Evolutionary conservation across 108 stramenopile species (phyloP), one percentile per base, ranked within the genome.

Genomic region (Ochromonas danica): DNA sequence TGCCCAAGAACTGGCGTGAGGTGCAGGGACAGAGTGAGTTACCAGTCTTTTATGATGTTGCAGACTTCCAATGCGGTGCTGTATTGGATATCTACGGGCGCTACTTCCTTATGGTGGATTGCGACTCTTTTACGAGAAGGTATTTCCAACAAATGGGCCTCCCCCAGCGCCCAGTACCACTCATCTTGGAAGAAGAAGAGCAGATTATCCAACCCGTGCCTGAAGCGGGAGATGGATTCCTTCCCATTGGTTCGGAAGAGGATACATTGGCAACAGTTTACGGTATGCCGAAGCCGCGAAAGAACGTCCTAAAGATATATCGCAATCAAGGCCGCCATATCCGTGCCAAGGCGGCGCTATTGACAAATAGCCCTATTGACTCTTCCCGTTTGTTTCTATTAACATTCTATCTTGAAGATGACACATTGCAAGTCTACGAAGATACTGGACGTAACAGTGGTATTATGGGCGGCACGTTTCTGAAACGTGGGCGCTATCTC

Each of bases 1-100:
- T 75, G 43, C 72, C 72, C 10, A 3, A 10, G n/a, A 75, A 75
- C 51, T 75, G 72, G 72, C 72, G 51, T 31, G 72, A 75, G 14
- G 31, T 25, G 14, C 25, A 45, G 27, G 10, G 40, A 6, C 3
- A 36, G 6, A 22, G 45, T 14, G 22, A 6, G 45, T 14, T 14
- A 14, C 67, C 41, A 38, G 41, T 70, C 14, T 75, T 41, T 41
- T 75, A 75, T 41, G 51, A 60, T 6, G n/a, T 33, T 6, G n/a
- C 28, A 10, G 72, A 75, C 40, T 36, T 75, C 31, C 36, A 36
- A 14, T 75, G 72, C 31, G 72, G 72, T 6, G 72, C 3, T 6
- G 72, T 75, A 22, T 35, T 75, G 3, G 72, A 75, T 36, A 33
- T 75, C 14, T 75, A 75, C 31, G 72, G 72, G 40, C 72, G 72